Base-by-base conservation (phyloP, 2,329 filamentous ascomycete species). In the Fusarium sp. region DNA sequence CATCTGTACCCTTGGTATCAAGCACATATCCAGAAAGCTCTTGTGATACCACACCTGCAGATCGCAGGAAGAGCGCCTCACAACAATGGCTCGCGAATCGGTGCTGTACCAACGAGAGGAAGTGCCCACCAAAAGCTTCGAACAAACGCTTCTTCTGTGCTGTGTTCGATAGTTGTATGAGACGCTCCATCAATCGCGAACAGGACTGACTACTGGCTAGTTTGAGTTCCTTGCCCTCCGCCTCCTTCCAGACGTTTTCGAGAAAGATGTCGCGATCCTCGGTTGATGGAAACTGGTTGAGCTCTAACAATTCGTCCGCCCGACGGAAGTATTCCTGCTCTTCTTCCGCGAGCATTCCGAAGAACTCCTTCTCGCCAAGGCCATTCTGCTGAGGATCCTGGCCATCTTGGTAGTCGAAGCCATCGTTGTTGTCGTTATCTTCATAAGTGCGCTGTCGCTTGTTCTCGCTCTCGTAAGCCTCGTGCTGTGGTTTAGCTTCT, bases 61-160 rank as follows among this genome's bases (percentile, higher is more conserved):
- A 92, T 72, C 93, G 90, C 53, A 95, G 86, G 81, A 99, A 98
- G 36, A 99, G 87, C 31, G 94, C 94, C 83, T 99, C 96, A 80
- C 95, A 98, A 83, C 95, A 98, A 84, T 99, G 96, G 68, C 95
- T 97, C 9, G 96, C 96, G 78, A 99, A 99, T 22, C 96, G 92
- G 83, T 99, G 96, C 80, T 97, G 95, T 56, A 98, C 91, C 33
- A 99, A 88, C 76, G 95, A 92, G 65, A 95, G 85, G 82, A 98
- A 97, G 82, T 98, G 93, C 38, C 92, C 91, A 25, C 87, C 91
- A 80, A 98, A 98, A 47, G 93, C 94, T 72, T 90, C 89, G 80
- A 98, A 98, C 25, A 99, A 83, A 52, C 87, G 87, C 86, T 97
- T 97, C 81, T 97, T 91, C 83, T 98, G 96, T 22, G 85, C 84